Evolutionary conservation across 345 rosid species (phyloP).

Genomic region (Ceriops decandra): DNA sequence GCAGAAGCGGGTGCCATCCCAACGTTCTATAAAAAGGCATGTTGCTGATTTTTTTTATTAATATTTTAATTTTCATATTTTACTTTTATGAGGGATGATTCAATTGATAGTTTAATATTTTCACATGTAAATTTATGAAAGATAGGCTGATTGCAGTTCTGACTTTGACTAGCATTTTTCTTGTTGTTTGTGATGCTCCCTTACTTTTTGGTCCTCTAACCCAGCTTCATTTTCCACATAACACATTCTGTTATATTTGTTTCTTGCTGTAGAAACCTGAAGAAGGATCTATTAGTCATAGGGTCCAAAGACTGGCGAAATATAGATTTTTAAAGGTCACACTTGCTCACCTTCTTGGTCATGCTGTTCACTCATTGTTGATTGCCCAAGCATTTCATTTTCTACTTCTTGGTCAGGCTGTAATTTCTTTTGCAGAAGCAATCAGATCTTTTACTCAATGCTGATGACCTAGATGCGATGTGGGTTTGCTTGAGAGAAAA

Average conservation of each 20-base stretch:
- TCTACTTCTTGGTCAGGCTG: background rate
- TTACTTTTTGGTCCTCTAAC: too few species aligned
- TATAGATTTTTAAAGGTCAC: conserved; percentile 84
- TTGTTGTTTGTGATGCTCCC: too few species aligned
- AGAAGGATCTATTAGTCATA: conserved; percentile 91
- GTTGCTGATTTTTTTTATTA: conserved; percentile 11
- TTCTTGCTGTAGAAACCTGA: conserved; percentile 83
- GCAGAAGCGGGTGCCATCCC: conserved; percentile 89
- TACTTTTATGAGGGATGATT: background rate
- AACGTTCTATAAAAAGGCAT: conserved; percentile 93
- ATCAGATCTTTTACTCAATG: conserved; percentile 88
- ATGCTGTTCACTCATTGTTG: background rate
- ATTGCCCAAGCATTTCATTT: background rate
- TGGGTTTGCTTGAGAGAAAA: conserved; percentile 98
- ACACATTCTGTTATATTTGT: conserved; percentile 5
- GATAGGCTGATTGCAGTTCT: background rate
- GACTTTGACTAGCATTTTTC: background rate
- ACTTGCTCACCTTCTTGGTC: background rate
- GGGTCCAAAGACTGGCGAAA: conserved; percentile 91
- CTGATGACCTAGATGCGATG: conserved; percentile 98
- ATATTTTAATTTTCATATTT: conserved; percentile 2
- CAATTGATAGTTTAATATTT: too few species aligned
- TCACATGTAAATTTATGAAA: background rate
- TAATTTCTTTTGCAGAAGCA: conserved; percentile 68
- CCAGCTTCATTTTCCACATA: background rate